phyloP scores from a whole-genome alignment of 805 yeast species.

The Lachancea quebecensis region DNA sequence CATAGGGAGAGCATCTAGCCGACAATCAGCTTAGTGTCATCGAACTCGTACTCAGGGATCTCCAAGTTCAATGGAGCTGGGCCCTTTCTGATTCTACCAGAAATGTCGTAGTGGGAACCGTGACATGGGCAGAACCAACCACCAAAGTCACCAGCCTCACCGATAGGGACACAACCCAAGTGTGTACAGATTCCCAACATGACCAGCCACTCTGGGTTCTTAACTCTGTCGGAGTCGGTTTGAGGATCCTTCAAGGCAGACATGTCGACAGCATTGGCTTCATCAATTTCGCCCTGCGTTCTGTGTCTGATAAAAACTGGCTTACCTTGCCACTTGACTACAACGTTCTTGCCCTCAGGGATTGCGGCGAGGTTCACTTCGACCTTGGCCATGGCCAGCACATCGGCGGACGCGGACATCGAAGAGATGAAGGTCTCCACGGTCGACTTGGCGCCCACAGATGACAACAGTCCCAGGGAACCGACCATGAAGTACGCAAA shows the following conservation, averaged over 20 bases:
- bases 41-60: constrained; percentile 86
- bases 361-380: constrained; percentile 90
- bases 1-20: constrained; percentile 48
- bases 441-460: constrained; percentile 94
- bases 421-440: constrained; percentile 88
- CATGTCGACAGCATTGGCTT: constrained; percentile 82
- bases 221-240: constrained; percentile 85
- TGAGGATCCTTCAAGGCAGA: constrained; percentile 87
- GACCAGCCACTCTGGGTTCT: constrained; percentile 96
- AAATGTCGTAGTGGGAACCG: constrained; percentile 99
- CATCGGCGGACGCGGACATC: constrained; percentile 98
- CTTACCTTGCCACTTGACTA: constrained; percentile 99
- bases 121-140: constrained; percentile 99
- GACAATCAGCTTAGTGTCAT: constrained; percentile 74
- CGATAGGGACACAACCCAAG: constrained; percentile 99
- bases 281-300: constrained; percentile 85
- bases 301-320: constrained; percentile 99
- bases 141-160: constrained; percentile 99
- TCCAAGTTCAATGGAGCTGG: constrained; percentile 99
- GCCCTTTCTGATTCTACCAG: constrained; percentile 99
- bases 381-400: constrained; percentile 98
- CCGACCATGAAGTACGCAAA: constrained; percentile 97
- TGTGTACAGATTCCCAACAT: constrained; percentile 99
- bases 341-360: constrained; percentile 96
- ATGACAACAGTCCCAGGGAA: constrained; percentile 79